Base-by-base conservation (phyloP, 2,329 filamentous ascomycete genomes). In the Neonectria neomacrospora region DNA sequence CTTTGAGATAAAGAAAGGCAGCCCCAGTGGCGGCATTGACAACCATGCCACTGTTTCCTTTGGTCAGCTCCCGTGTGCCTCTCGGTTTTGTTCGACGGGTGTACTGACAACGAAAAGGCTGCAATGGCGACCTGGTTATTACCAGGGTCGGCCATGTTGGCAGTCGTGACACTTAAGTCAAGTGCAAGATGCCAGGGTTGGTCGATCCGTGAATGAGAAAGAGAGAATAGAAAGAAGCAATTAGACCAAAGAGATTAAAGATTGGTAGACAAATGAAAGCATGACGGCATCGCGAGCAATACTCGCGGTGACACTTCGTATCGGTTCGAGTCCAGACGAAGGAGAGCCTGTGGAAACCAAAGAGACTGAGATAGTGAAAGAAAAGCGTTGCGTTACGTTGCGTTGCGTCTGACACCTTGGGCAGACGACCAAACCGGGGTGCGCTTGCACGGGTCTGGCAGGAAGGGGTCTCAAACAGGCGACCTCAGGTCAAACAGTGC, bases 21-120 rank as follows among this genome's bases (percentile, higher is more conserved):
- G 81, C 80, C 47, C 79, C 79, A 53, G 81, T 80, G 30, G 85
- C 82, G 57, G 84, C 82, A 72, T 83, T 83, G 69, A 86, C 80
- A 59, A 87, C 79, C 65, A 85, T 81, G 67, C 85, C 86, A 78
- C 85, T 71, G 51, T 54, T 37, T 23, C 54, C 18, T n/a, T 42
- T 22, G 8, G 69, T 79, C 67, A 79, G 75, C 58, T 14, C 7
- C 12, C 6, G 37, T 73, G 51, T 63, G 56, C 14, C 20, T 20
- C 11, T 56, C n/a, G 39, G 28, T 50, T 14, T 39, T 26, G 11
- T 8, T 51, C 12, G 37, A 26, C 20, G 44, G 48, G 28, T 47
- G 8, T 44, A 67, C 84, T 80, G 42, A 86, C 85, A 87, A 87
- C 62, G 79, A 77, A 73, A 88, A 87, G 66, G 84, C 82, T 65